Base-by-base conservation (phyloP, 441 rosid genomes). In the Corymbia calophylla region DNA sequence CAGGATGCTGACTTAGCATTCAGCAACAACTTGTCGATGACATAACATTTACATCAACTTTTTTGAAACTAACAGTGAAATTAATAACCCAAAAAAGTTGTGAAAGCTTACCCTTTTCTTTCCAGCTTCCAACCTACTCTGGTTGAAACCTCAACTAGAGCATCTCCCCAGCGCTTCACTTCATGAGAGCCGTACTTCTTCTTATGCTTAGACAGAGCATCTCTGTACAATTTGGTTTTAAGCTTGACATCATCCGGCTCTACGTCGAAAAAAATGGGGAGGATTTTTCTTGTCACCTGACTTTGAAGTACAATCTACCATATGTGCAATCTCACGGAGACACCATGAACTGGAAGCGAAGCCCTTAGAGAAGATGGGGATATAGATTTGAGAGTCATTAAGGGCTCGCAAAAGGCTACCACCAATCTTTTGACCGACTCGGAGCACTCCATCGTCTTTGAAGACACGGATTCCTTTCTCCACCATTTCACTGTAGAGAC, bases 361-460 rank as follows among this genome's bases (percentile, higher is more conserved):
- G 14, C 64, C n/a, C 64, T 58, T 58, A 1, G 64, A 58, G 1
- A 58, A 58, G 64, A 58, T 58, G 0, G n/a, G n/a, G 6, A 58
- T 58, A 25, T 58, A 25, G 6, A 58, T 58, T 6, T 58, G n/a
- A 29, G 64, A 23, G 64, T 58, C 14, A 6, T 0, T 13, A 58
- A 58, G 64, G 64, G 64, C 64, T 13, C n/a, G n/a, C n/a, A 58
- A 58, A 1, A 58, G 64, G 5, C 25, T 12, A 23, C 64, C 64
- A 25, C 64, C 25, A 8, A 55, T 55, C 60, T 56, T 21, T 0
- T 21, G 12, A 56, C 60, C 60, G 9, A 56, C 0, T 56, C 5
- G 11, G 27, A 55, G 0, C 11, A 19, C 60, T 21, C 4, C 1
- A 2, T 55, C 0, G 27, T 55, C 60, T 55, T 55, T 55, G n/a